These are phyloP conservation scores for Gardenia jasminoides DNA, from an alignment of 257 asterid genomes.

Conservation along the genomic window DNA sequence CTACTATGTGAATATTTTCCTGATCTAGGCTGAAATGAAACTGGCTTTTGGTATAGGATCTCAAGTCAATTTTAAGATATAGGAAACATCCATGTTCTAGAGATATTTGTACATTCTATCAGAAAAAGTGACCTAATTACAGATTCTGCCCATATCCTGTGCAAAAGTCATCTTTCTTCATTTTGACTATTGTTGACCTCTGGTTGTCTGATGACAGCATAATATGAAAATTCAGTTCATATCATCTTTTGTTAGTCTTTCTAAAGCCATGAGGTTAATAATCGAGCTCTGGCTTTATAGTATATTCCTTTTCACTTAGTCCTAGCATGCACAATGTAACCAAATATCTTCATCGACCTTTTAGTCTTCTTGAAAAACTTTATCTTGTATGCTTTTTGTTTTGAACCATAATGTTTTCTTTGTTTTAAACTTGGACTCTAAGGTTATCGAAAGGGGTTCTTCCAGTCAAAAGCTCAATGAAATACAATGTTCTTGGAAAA, in stretches of 20 bases:
- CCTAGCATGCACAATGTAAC: neutral
- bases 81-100: neutral
- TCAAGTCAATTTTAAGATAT: neutral
- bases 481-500: neutral
- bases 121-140: neutral
- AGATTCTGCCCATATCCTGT: neutral
- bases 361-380: neutral
- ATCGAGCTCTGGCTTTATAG: neutral
- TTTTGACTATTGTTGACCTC: neutral
- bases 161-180: neutral
- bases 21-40: neutral
- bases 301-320: too few species aligned
- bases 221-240: neutral
- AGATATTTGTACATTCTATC: neutral
- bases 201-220: neutral
- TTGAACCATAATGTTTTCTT: neutral
- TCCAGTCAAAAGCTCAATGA: neutral
- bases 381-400: too few species aligned
- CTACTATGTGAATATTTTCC: neutral
- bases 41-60: neutral
- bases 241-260: neutral
- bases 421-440: neutral
- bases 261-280: neutral
- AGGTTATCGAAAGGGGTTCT: neutral
- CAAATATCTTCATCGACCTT: neutral